A percentile compares a stretch with the other conserved stretches of the same genome.
Evolutionary conservation across 2,329 filamentous ascomycete species (phyloP).

Genomic region (Penicillium sp.): DNA sequence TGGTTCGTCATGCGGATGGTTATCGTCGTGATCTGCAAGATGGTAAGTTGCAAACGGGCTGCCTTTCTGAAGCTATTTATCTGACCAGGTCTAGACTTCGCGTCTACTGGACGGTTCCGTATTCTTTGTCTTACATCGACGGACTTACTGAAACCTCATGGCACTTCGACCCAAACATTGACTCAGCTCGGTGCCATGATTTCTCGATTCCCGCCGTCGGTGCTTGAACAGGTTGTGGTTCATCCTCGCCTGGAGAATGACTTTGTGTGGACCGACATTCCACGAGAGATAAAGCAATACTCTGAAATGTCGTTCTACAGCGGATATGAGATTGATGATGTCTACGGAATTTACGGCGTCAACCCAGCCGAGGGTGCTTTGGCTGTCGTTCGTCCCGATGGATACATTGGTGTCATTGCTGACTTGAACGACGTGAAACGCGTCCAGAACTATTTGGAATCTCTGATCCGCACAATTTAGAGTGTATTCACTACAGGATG

Average conservation of each 20-base stretch:
- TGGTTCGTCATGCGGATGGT: conserved; percentile 39
- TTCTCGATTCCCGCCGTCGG: conserved; percentile 23
- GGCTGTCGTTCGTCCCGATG: conserved; percentile 40
- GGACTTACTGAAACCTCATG: conserved; percentile 33
- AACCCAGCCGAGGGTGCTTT: conserved; percentile 29
- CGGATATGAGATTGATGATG: conserved; percentile 35
- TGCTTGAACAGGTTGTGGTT: conserved; percentile 37
- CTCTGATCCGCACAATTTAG: conserved; percentile 10
- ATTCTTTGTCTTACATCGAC: conserved; percentile 35
- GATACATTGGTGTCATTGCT: conserved; percentile 34
- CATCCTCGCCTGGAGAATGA: conserved; percentile 29
- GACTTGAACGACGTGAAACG: conserved; percentile 27
- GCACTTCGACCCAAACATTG: conserved; percentile 27
- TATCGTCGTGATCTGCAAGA: conserved; percentile 37
- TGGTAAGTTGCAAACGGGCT: conserved; percentile 18
- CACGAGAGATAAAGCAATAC: conserved; percentile 28
- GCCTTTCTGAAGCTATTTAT: background rate
- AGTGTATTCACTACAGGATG: background rate
- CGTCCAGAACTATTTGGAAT: conserved; percentile 27
- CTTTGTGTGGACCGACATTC: conserved; percentile 36
- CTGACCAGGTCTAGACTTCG: conserved; percentile 28
- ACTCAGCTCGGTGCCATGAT: conserved; percentile 23
- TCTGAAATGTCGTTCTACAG: conserved; percentile 39
- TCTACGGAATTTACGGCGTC: conserved; percentile 38
- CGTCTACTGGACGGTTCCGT: conserved; percentile 38